Evolutionary conservation across 352 stramenopile genomes (phyloP).

Genomic region (Phytophthora ramorum): DNA sequence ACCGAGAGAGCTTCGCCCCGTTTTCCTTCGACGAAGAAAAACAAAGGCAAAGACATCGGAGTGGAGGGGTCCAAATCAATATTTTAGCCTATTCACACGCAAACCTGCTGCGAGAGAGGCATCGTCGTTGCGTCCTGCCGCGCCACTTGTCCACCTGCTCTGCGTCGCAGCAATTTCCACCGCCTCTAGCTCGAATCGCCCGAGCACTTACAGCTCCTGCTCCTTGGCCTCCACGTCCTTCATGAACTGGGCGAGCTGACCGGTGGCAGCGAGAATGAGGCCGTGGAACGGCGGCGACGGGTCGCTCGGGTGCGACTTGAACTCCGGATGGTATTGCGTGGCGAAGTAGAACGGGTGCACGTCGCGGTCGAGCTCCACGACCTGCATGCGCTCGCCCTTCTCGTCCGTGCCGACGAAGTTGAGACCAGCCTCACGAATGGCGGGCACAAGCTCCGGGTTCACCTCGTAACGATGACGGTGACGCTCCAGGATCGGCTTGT

Average conservation of each 20-base stretch:
- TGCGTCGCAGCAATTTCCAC: constrained; percentile 31
- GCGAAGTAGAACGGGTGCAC: constrained; percentile 99
- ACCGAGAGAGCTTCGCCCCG: constrained; percentile 49
- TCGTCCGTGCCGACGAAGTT: constrained; percentile 98
- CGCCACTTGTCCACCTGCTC: constrained; percentile 4
- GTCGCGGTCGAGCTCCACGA: constrained; percentile 95
- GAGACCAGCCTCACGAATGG: constrained; percentile 93
- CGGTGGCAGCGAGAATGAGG: constrained; percentile 92
- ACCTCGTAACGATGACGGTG: constrained; percentile 99
- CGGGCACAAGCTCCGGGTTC: constrained; percentile 95
- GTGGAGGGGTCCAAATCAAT: constrained; percentile 31
- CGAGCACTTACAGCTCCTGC: constrained; percentile 28
- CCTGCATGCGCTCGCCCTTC: constrained; percentile 98
- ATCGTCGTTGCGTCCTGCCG: constrained; percentile 3
- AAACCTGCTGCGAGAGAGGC: constrained; percentile 28
- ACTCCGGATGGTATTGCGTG: constrained; percentile 99
- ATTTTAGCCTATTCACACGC: constrained; percentile 50
- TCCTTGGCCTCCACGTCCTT: constrained; percentile 44
- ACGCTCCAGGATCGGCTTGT: constrained; percentile 93
- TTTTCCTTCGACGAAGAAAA: constrained; percentile 50
- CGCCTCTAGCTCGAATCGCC: constrained; percentile 10
- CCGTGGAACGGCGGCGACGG: constrained; percentile 98
- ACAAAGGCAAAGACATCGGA: constrained; percentile 32
- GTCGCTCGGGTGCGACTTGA: constrained; percentile 96
- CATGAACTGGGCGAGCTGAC: constrained; percentile 79